A percentile compares a stretch with the other conserved stretches of the same genome.
Evolutionary conservation across 208 protist species (phyloP).

Genomic region (Trypanosoma theileri): DNA sequence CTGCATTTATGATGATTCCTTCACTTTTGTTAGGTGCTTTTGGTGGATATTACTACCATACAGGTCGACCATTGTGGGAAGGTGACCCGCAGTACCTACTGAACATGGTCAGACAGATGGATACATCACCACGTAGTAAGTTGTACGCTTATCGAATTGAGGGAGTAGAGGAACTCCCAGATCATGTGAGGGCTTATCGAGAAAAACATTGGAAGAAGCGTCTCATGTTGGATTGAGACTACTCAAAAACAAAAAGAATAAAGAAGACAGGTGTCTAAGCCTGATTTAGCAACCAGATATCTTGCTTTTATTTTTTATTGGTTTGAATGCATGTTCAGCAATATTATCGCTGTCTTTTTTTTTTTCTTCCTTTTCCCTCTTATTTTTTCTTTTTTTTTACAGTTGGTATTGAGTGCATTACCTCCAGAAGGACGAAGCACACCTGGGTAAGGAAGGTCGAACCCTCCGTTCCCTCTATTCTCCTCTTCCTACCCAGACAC

Average conservation of each 20-base stretch:
- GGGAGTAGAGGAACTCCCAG: constrained; percentile 56
- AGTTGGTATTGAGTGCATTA: too few relatives aligned
- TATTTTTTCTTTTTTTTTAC: neutral
- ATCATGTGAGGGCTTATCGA: constrained; percentile 52
- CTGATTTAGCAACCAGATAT: too few relatives aligned
- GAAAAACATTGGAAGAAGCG: constrained; percentile 34
- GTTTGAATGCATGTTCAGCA: neutral
- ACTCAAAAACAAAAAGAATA: constrained; percentile 21
- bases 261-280: neutral
- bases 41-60: constrained; percentile 56
- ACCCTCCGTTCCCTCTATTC: neutral
- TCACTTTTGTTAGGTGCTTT: constrained; percentile 38
- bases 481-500: neutral
- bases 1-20: constrained; percentile 50
- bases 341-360: neutral
- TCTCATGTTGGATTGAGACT: constrained; percentile 1
- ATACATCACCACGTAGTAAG: constrained; percentile 74
- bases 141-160: constrained; percentile 61
- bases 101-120: constrained; percentile 58
- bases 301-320: neutral
- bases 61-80: constrained; percentile 58
- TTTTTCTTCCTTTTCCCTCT: neutral
- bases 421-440: too few relatives aligned
- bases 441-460: too few relatives aligned
- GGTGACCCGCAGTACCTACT: constrained; percentile 71